phyloP scores from a whole-genome alignment of 176 grass and related monocot species.

The Elaeis guineensis region DNA sequence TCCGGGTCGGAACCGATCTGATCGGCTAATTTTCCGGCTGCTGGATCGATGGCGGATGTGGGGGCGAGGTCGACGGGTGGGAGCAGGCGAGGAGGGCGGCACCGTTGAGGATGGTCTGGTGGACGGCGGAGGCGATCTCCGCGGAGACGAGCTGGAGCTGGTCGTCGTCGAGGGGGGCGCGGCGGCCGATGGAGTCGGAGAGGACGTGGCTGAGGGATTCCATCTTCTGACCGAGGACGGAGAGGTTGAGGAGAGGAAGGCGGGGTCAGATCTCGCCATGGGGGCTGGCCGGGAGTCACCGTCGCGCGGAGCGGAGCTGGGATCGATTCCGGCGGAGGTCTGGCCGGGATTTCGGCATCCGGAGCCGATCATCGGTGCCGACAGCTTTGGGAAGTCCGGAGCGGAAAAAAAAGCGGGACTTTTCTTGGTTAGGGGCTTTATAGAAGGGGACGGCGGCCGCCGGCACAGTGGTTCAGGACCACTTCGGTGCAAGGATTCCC shows the following conservation, averaged over 20 bases:
- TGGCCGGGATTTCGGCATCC: too few species aligned
- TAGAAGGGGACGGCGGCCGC: too few species aligned
- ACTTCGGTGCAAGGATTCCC: too few species aligned
- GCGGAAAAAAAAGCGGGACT: too few species aligned
- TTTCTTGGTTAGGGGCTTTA: too few species aligned
- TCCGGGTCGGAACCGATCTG: neutral
- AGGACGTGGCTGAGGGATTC: constrained; percentile 13
- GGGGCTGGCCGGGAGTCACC: constrained; percentile 13
- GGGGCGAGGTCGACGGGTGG: constrained; percentile 14
- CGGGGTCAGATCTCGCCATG: constrained; percentile 10
- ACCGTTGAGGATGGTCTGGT: constrained; percentile 68
- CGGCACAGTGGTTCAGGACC: too few species aligned
- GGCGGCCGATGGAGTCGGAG: constrained; percentile 10
- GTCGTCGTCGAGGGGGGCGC: neutral
- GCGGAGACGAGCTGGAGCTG: constrained; percentile 31
- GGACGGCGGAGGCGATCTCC: constrained; percentile 69
- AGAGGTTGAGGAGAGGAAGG: constrained; percentile 18
- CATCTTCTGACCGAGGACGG: constrained; percentile 11
- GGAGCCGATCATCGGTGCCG: too few species aligned
- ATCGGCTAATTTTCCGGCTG: neutral
- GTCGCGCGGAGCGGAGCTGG: too few species aligned
- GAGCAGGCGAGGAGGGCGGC: constrained; percentile 59
- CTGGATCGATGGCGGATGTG: neutral
- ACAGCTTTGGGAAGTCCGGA: too few species aligned
- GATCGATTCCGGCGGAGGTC: too few species aligned